These are phyloP conservation scores for Fusarium oxysporum DNA, from an alignment of 2,329 filamentous ascomycete species.

Conservation along the genomic window DNA sequence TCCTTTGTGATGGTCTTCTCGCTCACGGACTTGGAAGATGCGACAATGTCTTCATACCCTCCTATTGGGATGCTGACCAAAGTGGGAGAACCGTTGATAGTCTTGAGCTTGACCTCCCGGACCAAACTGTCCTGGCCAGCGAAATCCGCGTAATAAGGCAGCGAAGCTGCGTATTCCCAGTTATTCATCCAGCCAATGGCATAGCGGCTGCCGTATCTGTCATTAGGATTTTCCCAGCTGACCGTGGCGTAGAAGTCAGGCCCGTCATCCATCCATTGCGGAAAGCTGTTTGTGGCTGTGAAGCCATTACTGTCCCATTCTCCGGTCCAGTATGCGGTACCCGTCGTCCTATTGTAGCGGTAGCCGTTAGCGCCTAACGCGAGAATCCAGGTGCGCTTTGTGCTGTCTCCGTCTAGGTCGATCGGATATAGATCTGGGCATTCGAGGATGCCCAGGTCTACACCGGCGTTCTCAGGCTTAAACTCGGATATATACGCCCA, in stretches of 20 bases:
- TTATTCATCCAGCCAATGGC: background rate
- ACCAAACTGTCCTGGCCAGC: background rate
- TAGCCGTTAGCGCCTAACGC: background rate
- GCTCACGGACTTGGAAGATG: rapidly evolving
- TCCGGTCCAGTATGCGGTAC: background rate
- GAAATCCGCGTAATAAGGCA: background rate
- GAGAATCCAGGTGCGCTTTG: background rate
- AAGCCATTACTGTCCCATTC: rapidly evolving
- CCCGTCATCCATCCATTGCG: background rate
- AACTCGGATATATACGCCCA: background rate
- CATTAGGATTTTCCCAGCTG: background rate
- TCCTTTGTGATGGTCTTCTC: background rate
- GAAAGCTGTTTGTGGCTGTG: background rate
- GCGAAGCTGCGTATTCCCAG: background rate
- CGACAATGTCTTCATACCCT: rapidly evolving
- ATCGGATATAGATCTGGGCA: background rate
- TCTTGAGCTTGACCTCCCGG: background rate
- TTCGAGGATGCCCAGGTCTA: background rate
- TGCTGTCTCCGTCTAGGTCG: background rate
- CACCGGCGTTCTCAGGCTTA: background rate
- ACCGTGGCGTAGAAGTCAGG: background rate
- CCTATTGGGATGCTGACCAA: background rate
- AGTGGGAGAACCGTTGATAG: background rate
- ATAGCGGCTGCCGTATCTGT: background rate
- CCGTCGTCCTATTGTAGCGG: background rate